Evolutionary conservation across 2,329 filamentous ascomycete species (phyloP).

Genomic region (Exophiala phaeomuriformis): DNA sequence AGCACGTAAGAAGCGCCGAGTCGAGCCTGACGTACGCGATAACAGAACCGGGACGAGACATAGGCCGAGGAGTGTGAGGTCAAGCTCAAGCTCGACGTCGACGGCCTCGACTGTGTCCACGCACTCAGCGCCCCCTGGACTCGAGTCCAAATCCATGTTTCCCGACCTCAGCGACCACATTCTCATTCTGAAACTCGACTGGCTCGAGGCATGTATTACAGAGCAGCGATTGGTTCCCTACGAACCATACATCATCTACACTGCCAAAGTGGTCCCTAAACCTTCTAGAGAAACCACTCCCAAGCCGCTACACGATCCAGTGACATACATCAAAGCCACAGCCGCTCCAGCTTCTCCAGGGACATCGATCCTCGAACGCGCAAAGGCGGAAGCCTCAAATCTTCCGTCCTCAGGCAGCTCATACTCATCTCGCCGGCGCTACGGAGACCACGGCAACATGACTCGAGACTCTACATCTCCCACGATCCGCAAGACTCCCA

Average conservation of each 20-base stretch:
- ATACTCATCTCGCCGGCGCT: conserved; percentile 24
- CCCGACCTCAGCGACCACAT: conserved; percentile 33
- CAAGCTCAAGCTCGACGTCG: conserved; percentile 6
- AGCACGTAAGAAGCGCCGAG: conserved; percentile 11
- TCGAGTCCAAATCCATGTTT: conserved; percentile 7
- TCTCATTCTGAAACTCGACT: conserved; percentile 48
- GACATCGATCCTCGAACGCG: conserved; percentile 45
- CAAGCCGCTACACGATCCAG: conserved; percentile 8
- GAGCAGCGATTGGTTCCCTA: conserved; percentile 40
- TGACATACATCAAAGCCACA: conserved; percentile 16
- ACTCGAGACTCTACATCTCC: conserved; percentile 8
- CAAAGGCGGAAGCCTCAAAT: conserved; percentile 42
- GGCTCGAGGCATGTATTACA: conserved; percentile 46
- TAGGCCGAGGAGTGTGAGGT: conserved; percentile 4
- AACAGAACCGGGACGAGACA: conserved; percentile 6
- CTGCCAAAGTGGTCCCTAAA: conserved; percentile 40
- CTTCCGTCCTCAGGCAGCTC: conserved; percentile 7
- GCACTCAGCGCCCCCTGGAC: neutral
- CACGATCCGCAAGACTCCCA: conserved; percentile 31
- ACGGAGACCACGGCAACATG: conserved; percentile 18
- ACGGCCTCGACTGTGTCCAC: conserved; percentile 3
- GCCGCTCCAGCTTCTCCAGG: conserved; percentile 1
- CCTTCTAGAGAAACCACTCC: conserved; percentile 26
- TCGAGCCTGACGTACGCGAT: conserved; percentile 6
- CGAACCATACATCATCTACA: conserved; percentile 46